Evolutionary conservation across 176 grass and related monocot genomes (phyloP).

Genomic region (Puya raimondii): DNA sequence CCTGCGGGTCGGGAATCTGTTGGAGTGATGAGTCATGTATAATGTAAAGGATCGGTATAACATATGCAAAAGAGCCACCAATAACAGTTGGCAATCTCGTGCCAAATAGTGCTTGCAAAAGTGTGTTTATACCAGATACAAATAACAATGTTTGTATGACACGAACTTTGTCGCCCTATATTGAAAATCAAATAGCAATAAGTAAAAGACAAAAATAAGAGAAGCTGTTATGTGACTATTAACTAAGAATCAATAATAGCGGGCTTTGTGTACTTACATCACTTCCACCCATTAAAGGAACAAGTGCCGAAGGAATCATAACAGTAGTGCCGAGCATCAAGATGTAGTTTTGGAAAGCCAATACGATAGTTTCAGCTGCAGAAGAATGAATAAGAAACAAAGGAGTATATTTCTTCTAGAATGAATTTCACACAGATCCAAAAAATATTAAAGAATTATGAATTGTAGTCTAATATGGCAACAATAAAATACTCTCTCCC

Average conservation of each 20-base stretch:
- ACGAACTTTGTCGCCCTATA: slow-evolving; percentile 39
- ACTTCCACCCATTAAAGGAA: slow-evolving; percentile 36
- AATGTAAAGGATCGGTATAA: slow-evolving; percentile 51
- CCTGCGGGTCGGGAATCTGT: slow-evolving; percentile 34
- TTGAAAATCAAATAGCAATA: background rate
- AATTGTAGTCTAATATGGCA: background rate
- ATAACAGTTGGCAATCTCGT: slow-evolving; percentile 42
- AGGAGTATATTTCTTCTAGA: background rate
- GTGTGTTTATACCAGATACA: slow-evolving; percentile 45
- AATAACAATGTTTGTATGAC: slow-evolving; percentile 50
- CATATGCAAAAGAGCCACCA: slow-evolving; percentile 47
- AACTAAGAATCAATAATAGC: background rate
- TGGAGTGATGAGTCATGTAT: slow-evolving; percentile 39
- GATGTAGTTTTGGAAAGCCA: slow-evolving; percentile 41
- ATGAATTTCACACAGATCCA: background rate
- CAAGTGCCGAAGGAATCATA: slow-evolving; percentile 39
- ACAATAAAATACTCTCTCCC: background rate
- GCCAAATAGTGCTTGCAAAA: slow-evolving; percentile 54
- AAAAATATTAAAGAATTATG: background rate
- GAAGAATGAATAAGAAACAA: slow-evolving; percentile 14
- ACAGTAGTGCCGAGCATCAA: slow-evolving; percentile 38
- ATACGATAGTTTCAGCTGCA: slow-evolving; percentile 38
- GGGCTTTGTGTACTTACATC: slow-evolving; percentile 22
- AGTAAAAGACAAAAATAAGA: background rate
- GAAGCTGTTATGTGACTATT: background rate